Evolutionary conservation across 1,284 basidiomycete species (phyloP), one percentile per base, ranked within the genome.

Genomic region (Leccinum angustisporum): DNA sequence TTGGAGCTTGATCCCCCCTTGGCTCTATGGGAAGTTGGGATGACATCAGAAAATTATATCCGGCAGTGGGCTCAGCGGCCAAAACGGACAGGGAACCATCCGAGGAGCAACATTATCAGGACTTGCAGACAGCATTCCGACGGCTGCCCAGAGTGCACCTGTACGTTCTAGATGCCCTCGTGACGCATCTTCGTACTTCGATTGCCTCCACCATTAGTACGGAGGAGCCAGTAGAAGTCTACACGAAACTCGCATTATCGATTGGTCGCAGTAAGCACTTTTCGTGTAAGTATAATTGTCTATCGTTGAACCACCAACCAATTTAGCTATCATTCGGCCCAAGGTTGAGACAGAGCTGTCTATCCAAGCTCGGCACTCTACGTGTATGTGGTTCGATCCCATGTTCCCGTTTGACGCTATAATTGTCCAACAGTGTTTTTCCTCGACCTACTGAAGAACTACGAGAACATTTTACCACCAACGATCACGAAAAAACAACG

Each of bases 1-100:
- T 80, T 96, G 34, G 93, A 97, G 73, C 83, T 97, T 30, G 87
- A 93, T 72, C 92, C 92, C 9, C 92, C 94, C 31, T 74, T 95
- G 34, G 86, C 85, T 10, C 80, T 91, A 60, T 93, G 88, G 81
- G 94, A 97, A 70, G 87, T 46, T 97, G 93, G 92, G 93, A 95
- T 59, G 94, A 95, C 36, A 82, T 95, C 64, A 84, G 92, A 65
- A 90, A 88, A 65, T 69, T 96, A 11, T 96, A 96, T 71, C 92
- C 92, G 5, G 83, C 82, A 80, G 85, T 92, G 60, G 87, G 89
- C 51, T 82, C 86, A 27, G 71, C 72, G 4, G 78, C 82, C 60
- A 79, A 83, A 55, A 61, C 65, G 16, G 87, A 86, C 40, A 82
- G 83, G 33, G 83, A 86, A 53, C 73, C 75, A 2, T 79, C 80